phyloP scores from a whole-genome alignment of 148 eudicot genomes.

The Bassia scoparia region DNA sequence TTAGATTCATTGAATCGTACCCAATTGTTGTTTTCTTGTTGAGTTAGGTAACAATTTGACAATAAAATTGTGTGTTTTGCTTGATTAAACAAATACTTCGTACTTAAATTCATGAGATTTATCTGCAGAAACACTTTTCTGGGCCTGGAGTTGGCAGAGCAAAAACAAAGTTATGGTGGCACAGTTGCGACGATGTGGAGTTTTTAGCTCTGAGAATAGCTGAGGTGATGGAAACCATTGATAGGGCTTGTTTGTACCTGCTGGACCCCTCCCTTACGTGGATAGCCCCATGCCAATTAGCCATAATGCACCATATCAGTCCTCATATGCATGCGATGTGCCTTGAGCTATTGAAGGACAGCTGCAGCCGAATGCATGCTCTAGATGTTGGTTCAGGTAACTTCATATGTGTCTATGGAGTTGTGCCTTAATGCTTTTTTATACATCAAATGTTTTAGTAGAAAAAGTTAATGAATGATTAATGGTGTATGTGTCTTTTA shows the following conservation, averaged over 20 bases:
- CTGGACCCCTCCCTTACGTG: constrained; percentile 62
- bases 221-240: constrained; percentile 84
- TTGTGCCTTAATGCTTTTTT: no score
- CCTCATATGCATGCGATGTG: constrained; percentile 99
- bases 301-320: constrained; percentile 90
- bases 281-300: constrained; percentile 92
- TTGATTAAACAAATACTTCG: neutral
- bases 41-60: neutral
- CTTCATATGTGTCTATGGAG: neutral
- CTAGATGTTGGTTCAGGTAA: constrained; percentile 97
- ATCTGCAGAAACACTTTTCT: constrained; percentile 49
- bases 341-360: constrained; percentile 69
- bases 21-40: neutral
- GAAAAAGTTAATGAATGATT: no score
- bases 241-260: constrained; percentile 86
- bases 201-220: constrained; percentile 56
- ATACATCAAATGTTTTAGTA: no score
- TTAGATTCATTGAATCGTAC: neutral
- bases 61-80: neutral
- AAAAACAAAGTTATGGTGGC: constrained; percentile 65
- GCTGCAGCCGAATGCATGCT: constrained; percentile 93
- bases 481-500: no score
- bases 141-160: constrained; percentile 45
- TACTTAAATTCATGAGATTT: neutral
- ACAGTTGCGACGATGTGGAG: constrained; percentile 56